phyloP scores from a whole-genome alignment of 495 filamentous ascomycete genomes.

The Venustampulla echinocandica region DNA sequence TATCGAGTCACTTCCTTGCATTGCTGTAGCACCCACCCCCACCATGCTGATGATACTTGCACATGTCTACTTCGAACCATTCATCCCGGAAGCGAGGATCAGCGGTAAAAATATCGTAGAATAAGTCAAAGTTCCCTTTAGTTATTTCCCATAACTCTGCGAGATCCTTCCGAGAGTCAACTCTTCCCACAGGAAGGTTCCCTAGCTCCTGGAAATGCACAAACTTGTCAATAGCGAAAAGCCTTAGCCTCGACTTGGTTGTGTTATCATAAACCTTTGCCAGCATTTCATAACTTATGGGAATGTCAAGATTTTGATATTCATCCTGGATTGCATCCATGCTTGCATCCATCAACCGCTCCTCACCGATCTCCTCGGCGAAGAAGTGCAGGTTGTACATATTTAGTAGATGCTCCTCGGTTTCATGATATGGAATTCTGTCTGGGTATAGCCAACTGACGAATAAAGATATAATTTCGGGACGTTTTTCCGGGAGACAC shows the following conservation, averaged over 20 bases:
- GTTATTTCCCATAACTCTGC: too few relatives aligned
- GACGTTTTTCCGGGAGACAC: not conserved
- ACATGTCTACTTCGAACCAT: too few relatives aligned
- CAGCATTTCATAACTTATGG: not conserved
- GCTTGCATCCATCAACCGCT: not conserved
- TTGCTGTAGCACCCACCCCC: too few relatives aligned
- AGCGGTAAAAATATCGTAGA: too few relatives aligned
- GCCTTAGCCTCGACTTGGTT: not conserved
- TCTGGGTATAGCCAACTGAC: not conserved
- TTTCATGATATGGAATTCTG: not conserved
- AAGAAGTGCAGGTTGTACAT: not conserved
- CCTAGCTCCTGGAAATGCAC: too few relatives aligned
- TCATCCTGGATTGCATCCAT: not conserved
- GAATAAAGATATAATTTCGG: not conserved
- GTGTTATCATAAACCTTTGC: not conserved
- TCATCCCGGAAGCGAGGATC: too few relatives aligned
- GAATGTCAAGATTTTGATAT: not conserved
- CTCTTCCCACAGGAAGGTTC: too few relatives aligned
- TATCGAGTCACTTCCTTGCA: too few relatives aligned
- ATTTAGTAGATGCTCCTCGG: not conserved
- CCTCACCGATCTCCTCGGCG: not conserved
- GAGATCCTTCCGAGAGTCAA: too few relatives aligned
- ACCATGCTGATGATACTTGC: too few relatives aligned
- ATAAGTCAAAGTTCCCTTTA: too few relatives aligned
- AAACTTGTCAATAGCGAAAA: too few relatives aligned